Evolutionary conservation across 441 rosid species (phyloP).

Genomic region (Pelargonium australe): DNA sequence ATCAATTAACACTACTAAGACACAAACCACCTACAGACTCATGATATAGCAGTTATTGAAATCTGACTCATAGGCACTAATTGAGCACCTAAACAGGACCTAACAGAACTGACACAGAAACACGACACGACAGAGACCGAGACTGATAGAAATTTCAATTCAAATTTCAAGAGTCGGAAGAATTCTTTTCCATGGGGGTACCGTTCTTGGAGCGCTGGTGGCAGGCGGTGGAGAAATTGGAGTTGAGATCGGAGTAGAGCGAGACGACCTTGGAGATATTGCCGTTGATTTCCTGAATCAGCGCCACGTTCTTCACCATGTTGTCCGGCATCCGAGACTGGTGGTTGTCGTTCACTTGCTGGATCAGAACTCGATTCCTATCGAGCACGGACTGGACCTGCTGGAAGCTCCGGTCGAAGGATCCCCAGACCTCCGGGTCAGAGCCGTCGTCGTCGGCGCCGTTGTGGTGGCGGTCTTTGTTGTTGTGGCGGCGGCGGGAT

Average conservation of each 20-base stretch:
- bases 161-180: not conserved
- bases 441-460: conserved; percentile 30
- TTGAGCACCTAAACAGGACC: conserved; percentile 6
- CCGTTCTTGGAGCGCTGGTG: conserved; percentile 25
- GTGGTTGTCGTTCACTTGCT: conserved; percentile 86
- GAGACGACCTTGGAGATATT: conserved; percentile 73
- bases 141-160: not conserved
- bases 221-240: conserved; percentile 41
- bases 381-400: conserved; percentile 75
- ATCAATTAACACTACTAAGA: not conserved
- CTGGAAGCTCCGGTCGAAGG: conserved; percentile 43
- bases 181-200: conserved; percentile 7
- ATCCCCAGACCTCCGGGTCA: conserved; percentile 56
- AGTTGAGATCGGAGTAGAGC: conserved; percentile 64
- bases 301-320: conserved; percentile 82
- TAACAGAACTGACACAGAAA: not conserved
- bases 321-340: conserved; percentile 66
- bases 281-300: conserved; percentile 77
- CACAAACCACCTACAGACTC: not conserved
- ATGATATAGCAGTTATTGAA: too few species aligned
- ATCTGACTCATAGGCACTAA: not conserved
- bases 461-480: conserved; percentile 6
- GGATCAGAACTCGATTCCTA: conserved; percentile 67
- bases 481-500: conserved; percentile 26
- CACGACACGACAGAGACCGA: not conserved